Evolutionary conservation across 768 basidiomycete species (phyloP).

Genomic region (Boletellus ananiceps): DNA sequence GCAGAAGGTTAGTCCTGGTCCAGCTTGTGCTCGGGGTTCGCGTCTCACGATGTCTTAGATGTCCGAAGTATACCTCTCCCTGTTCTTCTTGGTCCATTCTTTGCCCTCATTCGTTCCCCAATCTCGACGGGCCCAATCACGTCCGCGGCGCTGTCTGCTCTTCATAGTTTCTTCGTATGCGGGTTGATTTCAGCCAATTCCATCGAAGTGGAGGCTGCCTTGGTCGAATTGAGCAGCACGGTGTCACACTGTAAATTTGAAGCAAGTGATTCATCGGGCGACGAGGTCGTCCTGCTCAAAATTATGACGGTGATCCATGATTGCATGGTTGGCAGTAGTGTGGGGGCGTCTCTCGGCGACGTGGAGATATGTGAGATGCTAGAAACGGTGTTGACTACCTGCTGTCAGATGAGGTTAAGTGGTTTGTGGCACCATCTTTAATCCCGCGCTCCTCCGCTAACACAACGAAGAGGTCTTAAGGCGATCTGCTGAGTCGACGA

Average conservation of each 20-base stretch:
- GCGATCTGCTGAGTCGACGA: slow-evolving; percentile 81
- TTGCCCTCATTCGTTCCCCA: slow-evolving; percentile 88
- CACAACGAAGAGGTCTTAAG: slow-evolving; percentile 68
- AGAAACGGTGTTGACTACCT: slow-evolving; percentile 94
- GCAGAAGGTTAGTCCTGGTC: slow-evolving; percentile 51
- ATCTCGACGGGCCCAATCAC: slow-evolving; percentile 97
- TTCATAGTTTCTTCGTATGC: slow-evolving; percentile 85
- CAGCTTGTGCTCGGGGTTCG: slow-evolving; percentile 4
- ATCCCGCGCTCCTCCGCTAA: slow-evolving; percentile 10
- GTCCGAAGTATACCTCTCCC: slow-evolving; percentile 53
- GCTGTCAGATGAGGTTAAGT: slow-evolving; percentile 94
- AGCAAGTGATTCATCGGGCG: slow-evolving; percentile 93
- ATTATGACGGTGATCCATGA: slow-evolving; percentile 88
- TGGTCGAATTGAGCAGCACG: slow-evolving; percentile 81
- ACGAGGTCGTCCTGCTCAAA: slow-evolving; percentile 91
- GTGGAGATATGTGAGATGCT: slow-evolving; percentile 97
- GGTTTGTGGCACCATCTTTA: slow-evolving; percentile 49
- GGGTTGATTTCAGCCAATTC: slow-evolving; percentile 62
- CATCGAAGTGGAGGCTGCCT: slow-evolving; percentile 54
- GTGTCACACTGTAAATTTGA: slow-evolving; percentile 98
- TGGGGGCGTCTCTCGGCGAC: slow-evolving; percentile 76
- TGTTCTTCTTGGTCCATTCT: slow-evolving; percentile 78
- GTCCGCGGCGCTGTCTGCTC: slow-evolving; percentile 82
- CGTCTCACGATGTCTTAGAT: slow-evolving; percentile 43
- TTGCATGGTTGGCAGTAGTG: slow-evolving; percentile 60